Conservation (phyloP, 2,329 filamentous ascomycete genomes). For the Capronia epimyces region DNA sequence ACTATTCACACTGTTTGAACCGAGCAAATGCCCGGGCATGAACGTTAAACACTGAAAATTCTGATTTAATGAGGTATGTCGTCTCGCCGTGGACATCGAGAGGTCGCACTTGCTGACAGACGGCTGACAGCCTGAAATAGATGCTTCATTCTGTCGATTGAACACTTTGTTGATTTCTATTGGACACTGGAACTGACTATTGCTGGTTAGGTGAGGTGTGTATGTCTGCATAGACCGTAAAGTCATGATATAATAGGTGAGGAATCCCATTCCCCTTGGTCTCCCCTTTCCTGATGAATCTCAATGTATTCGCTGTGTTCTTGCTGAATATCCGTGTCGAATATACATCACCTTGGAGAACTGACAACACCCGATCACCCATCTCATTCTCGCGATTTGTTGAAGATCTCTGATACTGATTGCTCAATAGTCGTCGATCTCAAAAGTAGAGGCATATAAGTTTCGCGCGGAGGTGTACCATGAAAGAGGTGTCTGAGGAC, state of each 20-base stretch:
- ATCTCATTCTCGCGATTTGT: not conserved
- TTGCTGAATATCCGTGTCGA: conserved; percentile 59
- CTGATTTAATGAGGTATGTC: conserved; percentile 63
- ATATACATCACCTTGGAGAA: conserved; percentile 62
- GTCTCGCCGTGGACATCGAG: not conserved
- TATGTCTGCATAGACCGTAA: not conserved
- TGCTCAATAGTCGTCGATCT: not conserved
- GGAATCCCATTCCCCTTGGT: not conserved
- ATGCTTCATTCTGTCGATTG: conserved; percentile 36
- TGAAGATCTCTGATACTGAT: not conserved
- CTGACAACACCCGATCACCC: conserved; percentile 40
- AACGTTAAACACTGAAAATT: conserved; percentile 60
- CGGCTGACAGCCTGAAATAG: conserved; percentile 34
- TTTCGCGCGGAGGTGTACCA: too few relatives aligned
- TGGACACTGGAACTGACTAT: conserved; percentile 10
- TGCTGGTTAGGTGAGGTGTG: not conserved
- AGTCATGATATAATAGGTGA: not conserved
- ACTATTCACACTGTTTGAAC: conserved; percentile 69
- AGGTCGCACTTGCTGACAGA: conserved; percentile 10
- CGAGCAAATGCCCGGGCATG: conserved; percentile 49
- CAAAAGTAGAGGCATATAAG: too few relatives aligned
- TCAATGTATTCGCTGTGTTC: conserved; percentile 59
- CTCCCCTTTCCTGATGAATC: conserved; percentile 52
- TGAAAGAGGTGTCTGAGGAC: too few relatives aligned
- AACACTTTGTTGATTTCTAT: conserved; percentile 25